Evolutionary conservation across 768 basidiomycete genomes (phyloP).

Genomic region (Lentinula boryana): DNA sequence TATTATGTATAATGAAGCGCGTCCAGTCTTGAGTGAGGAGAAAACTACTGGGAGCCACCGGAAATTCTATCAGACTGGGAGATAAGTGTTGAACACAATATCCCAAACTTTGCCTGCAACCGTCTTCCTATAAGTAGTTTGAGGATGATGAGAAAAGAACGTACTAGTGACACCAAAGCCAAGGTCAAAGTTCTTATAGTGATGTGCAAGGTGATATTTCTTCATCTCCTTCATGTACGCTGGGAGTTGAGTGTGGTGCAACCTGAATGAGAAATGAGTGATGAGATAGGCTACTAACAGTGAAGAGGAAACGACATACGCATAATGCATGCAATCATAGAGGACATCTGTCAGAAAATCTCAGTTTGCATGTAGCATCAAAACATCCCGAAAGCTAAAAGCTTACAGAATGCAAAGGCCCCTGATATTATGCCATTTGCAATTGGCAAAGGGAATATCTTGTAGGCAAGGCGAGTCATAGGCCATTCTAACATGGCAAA

Average conservation of each 20-base stretch:
- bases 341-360: conserved; percentile 48
- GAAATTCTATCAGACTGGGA: conserved; percentile 39
- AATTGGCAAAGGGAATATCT: conserved; percentile 73
- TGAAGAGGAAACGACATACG: conserved; percentile 38
- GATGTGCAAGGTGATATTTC: conserved; percentile 95
- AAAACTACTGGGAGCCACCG: too few relatives aligned
- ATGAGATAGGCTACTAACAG: conserved; percentile 9
- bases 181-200: conserved; percentile 97
- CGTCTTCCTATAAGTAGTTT: background rate
- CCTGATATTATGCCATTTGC: conserved; percentile 94
- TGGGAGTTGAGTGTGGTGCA: conserved; percentile 85
- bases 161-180: conserved; percentile 94
- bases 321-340: conserved; percentile 92
- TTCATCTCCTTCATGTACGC: conserved; percentile 89
- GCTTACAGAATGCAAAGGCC: conserved; percentile 69
- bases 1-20: too few relatives aligned
- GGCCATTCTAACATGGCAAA: conserved; percentile 76
- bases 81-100: conserved; percentile 78
- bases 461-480: conserved; percentile 80
- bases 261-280: conserved; percentile 25
- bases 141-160: background rate
- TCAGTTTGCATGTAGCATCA: conserved; percentile 1
- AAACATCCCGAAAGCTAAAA: background rate
- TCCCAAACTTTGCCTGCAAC: conserved; percentile 87
- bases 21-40: too few relatives aligned